phyloP scores from a whole-genome alignment of 129 eudicot genomes.

The Silybum marianum region DNA sequence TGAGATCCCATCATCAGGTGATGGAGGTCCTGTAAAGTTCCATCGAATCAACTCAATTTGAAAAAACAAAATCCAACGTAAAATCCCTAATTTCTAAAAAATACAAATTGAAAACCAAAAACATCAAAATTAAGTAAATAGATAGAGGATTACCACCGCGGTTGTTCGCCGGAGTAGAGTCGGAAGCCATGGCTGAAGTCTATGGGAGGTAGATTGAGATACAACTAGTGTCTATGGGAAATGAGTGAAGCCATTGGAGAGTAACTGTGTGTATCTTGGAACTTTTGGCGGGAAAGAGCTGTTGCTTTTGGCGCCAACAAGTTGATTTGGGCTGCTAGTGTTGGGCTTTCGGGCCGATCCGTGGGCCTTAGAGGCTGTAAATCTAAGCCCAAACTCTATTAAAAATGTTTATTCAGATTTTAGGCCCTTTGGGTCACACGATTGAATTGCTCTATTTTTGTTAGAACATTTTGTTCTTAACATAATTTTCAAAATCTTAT shows the following conservation, averaged over 20 bases:
- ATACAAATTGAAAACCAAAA: not conserved
- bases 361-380: not conserved
- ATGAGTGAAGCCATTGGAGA: not conserved
- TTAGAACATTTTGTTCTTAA: too few species aligned
- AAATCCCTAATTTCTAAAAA: not conserved
- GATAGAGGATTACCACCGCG: conserved; percentile 44
- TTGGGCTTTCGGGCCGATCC: not conserved
- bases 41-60: not conserved
- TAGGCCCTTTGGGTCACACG: too few species aligned
- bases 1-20: conserved; percentile 61
- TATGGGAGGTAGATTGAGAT: conserved; percentile 1
- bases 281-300: conserved; percentile 39
- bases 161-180: conserved; percentile 49
- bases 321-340: not conserved
- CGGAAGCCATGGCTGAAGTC: conserved; percentile 59
- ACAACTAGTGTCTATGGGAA: not conserved
- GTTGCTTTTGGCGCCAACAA: conserved; percentile 33
- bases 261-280: not conserved
- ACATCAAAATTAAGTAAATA: not conserved
- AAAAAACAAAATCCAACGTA: not conserved
- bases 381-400: not conserved
- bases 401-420: too few species aligned
- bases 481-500: too few species aligned
- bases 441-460: too few species aligned
- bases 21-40: conserved; percentile 54